These are phyloP conservation scores for Alternaria tenuissima DNA, from an alignment of 2,329 filamentous ascomycete species.

Conservation along the genomic window DNA sequence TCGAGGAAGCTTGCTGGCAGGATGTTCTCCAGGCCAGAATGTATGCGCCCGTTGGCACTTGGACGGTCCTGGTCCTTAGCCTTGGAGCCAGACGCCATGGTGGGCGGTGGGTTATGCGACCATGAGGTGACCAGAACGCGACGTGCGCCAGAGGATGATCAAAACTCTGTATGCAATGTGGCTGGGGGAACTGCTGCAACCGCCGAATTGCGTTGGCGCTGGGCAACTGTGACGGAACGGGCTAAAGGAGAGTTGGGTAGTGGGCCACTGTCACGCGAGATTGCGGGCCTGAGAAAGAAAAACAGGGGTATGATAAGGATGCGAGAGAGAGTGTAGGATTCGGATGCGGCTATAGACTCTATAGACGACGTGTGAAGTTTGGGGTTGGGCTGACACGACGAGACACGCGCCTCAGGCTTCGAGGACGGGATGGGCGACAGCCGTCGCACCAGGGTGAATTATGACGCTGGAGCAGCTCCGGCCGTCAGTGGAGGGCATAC, in stretches of 20 bases:
- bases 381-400: not conserved
- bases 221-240: constrained; percentile 22
- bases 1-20: constrained; percentile 35
- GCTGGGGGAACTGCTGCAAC: constrained; percentile 32
- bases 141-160: constrained; percentile 11
- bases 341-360: not conserved
- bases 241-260: constrained; percentile 22
- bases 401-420: not conserved
- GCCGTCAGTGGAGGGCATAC: constrained; percentile 9
- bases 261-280: constrained; percentile 34
- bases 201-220: constrained; percentile 14
- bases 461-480: constrained; percentile 8
- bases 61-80: constrained; percentile 28
- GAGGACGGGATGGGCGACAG: constrained; percentile 7
- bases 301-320: constrained; percentile 16
- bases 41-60: constrained; percentile 25
- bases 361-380: not conserved
- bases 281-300: constrained; percentile 11
- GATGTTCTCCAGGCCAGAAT: constrained; percentile 40
- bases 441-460: constrained; percentile 15
- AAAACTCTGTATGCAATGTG: constrained; percentile 17
- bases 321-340: constrained; percentile 6
- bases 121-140: constrained; percentile 21
- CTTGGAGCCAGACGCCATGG: constrained; percentile 29
- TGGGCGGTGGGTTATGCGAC: constrained; percentile 18